Percentiles rank a stretch among this genome's conserved stretches.
phyloP scores from a whole-genome alignment of 2,329 filamentous ascomycete genomes.

The Venturia aucupariae region DNA sequence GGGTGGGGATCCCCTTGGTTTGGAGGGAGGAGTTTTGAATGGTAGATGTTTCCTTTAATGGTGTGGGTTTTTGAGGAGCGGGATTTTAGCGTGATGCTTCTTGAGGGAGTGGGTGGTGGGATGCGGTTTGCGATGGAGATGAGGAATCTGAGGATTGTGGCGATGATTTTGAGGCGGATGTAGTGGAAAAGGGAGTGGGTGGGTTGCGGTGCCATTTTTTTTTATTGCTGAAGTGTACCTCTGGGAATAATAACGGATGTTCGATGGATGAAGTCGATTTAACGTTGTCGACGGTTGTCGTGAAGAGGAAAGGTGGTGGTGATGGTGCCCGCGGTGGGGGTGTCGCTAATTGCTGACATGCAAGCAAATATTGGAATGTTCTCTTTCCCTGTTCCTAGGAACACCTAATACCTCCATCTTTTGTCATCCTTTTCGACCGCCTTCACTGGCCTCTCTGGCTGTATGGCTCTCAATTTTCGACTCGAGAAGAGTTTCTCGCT shows the following conservation, averaged over 20 bases:
- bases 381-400: no score
- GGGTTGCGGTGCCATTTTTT: neutral
- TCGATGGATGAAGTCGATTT: no score
- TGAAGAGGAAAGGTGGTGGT: neutral
- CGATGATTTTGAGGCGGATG: constrained; percentile 18
- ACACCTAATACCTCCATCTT: no score
- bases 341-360: neutral
- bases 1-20: constrained; percentile 16
- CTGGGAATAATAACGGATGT: no score
- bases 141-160: constrained; percentile 16
- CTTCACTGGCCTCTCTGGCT: no score
- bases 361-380: neutral
- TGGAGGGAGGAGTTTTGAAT: neutral
- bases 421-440: no score
- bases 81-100: constrained; percentile 15
- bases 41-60: constrained; percentile 19
- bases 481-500: no score
- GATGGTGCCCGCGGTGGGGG: neutral
- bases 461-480: no score
- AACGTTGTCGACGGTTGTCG: neutral
- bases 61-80: constrained; percentile 20
- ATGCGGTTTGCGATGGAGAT: neutral
- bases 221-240: no score
- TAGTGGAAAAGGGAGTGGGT: constrained; percentile 16
- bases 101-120: neutral